Conservation (phyloP, 169 alveolate species). For the Plasmodium adleri region DNA sequence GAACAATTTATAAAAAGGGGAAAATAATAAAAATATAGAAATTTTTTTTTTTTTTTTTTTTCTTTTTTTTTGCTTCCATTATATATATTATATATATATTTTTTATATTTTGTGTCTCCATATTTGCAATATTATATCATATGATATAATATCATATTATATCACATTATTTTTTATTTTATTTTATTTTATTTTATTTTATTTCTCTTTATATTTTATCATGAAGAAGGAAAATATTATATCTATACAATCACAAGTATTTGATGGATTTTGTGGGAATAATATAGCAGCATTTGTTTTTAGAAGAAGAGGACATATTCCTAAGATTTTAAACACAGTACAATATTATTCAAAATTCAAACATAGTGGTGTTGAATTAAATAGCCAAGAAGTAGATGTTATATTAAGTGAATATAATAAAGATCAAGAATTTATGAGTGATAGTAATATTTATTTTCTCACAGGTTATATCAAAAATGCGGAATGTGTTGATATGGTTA, state of each 20-base stretch:
- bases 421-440: background rate
- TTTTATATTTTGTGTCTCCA: background rate
- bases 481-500: constrained; percentile 49
- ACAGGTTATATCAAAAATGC: constrained; percentile 54
- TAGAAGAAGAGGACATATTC: constrained; percentile 69
- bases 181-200: background rate
- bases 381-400: constrained; percentile 12
- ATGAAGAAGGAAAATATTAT: constrained; percentile 37
- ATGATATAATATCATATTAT: too few species aligned
- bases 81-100: background rate
- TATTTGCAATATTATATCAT: background rate
- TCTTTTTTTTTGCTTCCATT: background rate
- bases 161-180: background rate
- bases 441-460: constrained; percentile 26
- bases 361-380: constrained; percentile 50
- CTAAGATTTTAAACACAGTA: constrained; percentile 59
- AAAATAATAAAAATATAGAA: background rate
- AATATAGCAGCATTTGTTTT: constrained; percentile 62
- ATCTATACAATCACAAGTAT: constrained; percentile 62
- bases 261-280: constrained; percentile 76
- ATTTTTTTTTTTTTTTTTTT: background rate
- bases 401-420: constrained; percentile 16
- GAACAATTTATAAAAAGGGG: too few species aligned
- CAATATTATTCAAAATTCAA: constrained; percentile 69
- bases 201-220: background rate